Conservation (phyloP, 2,329 filamentous ascomycete genomes). For the Periconia sp. region DNA sequence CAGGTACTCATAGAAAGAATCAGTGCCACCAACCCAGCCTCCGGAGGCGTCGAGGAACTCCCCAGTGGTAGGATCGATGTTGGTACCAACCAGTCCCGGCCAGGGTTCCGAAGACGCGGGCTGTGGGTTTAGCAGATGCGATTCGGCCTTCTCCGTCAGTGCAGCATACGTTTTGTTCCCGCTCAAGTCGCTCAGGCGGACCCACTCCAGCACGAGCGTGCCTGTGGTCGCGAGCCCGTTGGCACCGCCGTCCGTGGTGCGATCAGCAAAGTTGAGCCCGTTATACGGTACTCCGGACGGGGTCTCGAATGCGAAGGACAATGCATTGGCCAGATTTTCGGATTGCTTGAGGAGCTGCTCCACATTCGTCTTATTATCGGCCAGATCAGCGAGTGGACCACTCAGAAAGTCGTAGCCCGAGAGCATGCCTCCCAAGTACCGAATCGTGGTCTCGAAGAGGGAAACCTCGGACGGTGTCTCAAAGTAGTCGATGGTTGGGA, state of each 20-base stretch:
- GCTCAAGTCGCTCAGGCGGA: slow-evolving; percentile 73
- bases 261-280: slow-evolving; percentile 61
- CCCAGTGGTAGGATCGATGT: slow-evolving; percentile 66
- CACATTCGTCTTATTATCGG: slow-evolving; percentile 52
- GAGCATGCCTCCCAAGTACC: slow-evolving; percentile 79
- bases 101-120: slow-evolving; percentile 69
- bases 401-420: slow-evolving; percentile 75
- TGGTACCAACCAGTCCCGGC: slow-evolving; percentile 72
- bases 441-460: slow-evolving; percentile 88
- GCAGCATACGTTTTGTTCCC: slow-evolving; percentile 66
- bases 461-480: slow-evolving; percentile 63
- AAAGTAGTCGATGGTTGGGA: slow-evolving; percentile 71
- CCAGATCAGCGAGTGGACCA: slow-evolving; percentile 62
- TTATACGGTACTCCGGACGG: slow-evolving; percentile 74
- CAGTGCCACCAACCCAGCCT: slow-evolving; percentile 75
- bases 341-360: slow-evolving; percentile 68
- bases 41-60: slow-evolving; percentile 67
- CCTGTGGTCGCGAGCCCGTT: slow-evolving; percentile 79
- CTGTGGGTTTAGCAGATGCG: slow-evolving; percentile 68
- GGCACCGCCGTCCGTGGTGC: slow-evolving; percentile 50
- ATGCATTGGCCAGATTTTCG: slow-evolving; percentile 66
- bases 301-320: slow-evolving; percentile 79
- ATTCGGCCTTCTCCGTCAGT: slow-evolving; percentile 68
- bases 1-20: slow-evolving; percentile 87
- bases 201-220: slow-evolving; percentile 83